Conservation (phyloP, 768 basidiomycete genomes). For the Lactifluus echinatus region DNA sequence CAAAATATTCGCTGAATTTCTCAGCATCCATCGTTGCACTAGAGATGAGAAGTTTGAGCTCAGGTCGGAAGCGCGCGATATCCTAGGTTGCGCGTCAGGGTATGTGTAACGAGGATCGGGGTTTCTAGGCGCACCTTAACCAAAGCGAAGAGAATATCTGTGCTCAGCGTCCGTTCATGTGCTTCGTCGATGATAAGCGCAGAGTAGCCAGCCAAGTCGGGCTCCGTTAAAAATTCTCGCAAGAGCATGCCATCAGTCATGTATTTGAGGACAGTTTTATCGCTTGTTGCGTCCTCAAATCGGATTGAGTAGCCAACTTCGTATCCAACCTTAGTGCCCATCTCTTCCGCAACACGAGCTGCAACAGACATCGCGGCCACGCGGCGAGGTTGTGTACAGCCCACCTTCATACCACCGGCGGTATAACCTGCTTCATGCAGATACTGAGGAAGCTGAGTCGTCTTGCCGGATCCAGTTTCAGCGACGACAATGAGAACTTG, state of each 20-base stretch:
- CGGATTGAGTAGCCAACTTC: slow-evolving; percentile 99
- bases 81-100: slow-evolving; percentile 47
- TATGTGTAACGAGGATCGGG: slow-evolving; percentile 14
- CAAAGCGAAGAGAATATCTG: slow-evolving; percentile 96
- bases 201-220: slow-evolving; percentile 90
- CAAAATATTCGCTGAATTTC: slow-evolving; percentile 97
- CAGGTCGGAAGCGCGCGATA: slow-evolving; percentile 93
- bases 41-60: slow-evolving; percentile 87
- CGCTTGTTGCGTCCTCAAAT: slow-evolving; percentile 98
- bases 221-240: slow-evolving; percentile 95
- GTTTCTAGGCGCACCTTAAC: slow-evolving; percentile 72
- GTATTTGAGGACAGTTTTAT: slow-evolving; percentile 98
- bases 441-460: slow-evolving; percentile 96
- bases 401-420: slow-evolving; percentile 76
- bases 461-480: slow-evolving; percentile 98
- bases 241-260: slow-evolving; percentile 99
- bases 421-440: slow-evolving; percentile 97
- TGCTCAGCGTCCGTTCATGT: slow-evolving; percentile 94
- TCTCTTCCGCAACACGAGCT: slow-evolving; percentile 97
- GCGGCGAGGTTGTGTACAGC: slow-evolving; percentile 96
- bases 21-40: slow-evolving; percentile 97
- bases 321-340: slow-evolving; percentile 94
- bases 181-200: slow-evolving; percentile 98
- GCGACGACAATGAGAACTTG: slow-evolving; percentile 97
- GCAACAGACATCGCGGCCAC: slow-evolving; percentile 99